Percentiles rank a stretch among this genome's conserved stretches.
These are phyloP conservation scores for Gelatoporia subvermispora DNA, from an alignment of 768 basidiomycete species.

Conservation along the genomic window DNA sequence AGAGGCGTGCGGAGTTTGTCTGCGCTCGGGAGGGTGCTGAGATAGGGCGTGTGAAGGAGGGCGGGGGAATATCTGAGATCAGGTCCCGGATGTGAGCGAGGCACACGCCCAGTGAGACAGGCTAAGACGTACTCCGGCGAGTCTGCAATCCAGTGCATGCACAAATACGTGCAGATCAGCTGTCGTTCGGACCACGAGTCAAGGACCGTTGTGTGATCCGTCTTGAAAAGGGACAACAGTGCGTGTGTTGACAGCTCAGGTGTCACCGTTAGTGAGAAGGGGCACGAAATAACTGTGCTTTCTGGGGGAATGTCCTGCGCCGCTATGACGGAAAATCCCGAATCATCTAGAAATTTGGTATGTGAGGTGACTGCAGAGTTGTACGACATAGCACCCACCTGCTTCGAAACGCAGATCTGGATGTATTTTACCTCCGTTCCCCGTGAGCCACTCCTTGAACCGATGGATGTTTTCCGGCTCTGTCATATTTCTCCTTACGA, in stretches of 20 bases:
- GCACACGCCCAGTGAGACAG: no score
- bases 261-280: constrained; percentile 62
- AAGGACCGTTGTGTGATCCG: constrained; percentile 15
- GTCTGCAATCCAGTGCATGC: constrained; percentile 53
- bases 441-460: constrained; percentile 47
- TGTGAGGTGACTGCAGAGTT: background rate
- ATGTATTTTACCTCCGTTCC: constrained; percentile 49
- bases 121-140: constrained; percentile 24
- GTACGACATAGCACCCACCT: constrained; percentile 33
- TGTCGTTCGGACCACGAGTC: constrained; percentile 58
- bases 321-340: constrained; percentile 51
- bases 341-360: constrained; percentile 10
- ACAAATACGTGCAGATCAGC: constrained; percentile 62
- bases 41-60: constrained; percentile 55
- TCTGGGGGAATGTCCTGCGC: constrained; percentile 42
- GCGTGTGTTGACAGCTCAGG: constrained; percentile 41
- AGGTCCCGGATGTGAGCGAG: constrained; percentile 2
- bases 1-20: constrained; percentile 64
- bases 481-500: no score
- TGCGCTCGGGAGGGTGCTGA: constrained; percentile 57
- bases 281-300: constrained; percentile 58
- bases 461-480: constrained; percentile 17
- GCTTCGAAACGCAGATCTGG: constrained; percentile 36
- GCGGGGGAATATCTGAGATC: constrained; percentile 4
- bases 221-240: constrained; percentile 35